A percentile compares a stretch with the other conserved stretches of the same genome.
Evolutionary conservation across 495 filamentous ascomycete species (phyloP).

Genomic region (Aspergillus saccharolyticus): DNA sequence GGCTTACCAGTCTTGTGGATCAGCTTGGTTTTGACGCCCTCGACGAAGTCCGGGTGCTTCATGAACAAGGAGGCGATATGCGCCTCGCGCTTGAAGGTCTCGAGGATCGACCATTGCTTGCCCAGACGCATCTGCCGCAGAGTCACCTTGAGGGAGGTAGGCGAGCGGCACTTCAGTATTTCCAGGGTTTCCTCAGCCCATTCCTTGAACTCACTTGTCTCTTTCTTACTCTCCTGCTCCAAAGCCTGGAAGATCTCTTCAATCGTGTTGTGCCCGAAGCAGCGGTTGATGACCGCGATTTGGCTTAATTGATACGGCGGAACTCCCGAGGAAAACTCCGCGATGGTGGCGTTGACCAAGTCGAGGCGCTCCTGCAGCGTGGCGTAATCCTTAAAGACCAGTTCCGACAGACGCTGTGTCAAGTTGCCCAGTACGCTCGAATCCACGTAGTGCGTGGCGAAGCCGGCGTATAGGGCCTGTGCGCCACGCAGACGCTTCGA

Average conservation of each 20-base stretch:
- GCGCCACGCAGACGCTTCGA: constrained; percentile 74
- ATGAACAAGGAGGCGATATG: constrained; percentile 79
- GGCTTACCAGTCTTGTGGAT: constrained; percentile 58
- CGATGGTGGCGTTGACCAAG: constrained; percentile 80
- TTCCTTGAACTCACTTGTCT: too few species aligned
- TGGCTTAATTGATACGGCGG: constrained; percentile 49
- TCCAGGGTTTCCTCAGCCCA: constrained; percentile 76
- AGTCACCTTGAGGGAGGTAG: constrained; percentile 77
- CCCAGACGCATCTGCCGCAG: constrained; percentile 75
- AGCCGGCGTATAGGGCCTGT: constrained; percentile 73
- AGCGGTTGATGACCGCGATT: constrained; percentile 79
- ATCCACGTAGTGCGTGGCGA: constrained; percentile 93
- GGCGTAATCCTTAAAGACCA: constrained; percentile 76
- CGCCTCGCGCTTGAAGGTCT: constrained; percentile 81
- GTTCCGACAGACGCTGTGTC: constrained; percentile 79
- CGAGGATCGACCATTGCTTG: constrained; percentile 64
- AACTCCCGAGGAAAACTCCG: constrained; percentile 82
- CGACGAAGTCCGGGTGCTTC: constrained; percentile 77
- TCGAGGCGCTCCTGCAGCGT: constrained; percentile 53
- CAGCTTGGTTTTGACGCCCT: constrained; percentile 75
- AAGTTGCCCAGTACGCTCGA: constrained; percentile 75
- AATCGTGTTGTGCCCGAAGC: constrained; percentile 62
- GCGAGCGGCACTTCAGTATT: constrained; percentile 68
- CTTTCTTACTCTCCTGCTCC: constrained; percentile 51
- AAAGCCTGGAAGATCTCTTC: constrained; percentile 67